A percentile compares a stretch with the other conserved stretches of the same genome.
Conservation (phyloP, 2,329 filamentous ascomycete species). For the Pseudogymnoascus sp. region DNA sequence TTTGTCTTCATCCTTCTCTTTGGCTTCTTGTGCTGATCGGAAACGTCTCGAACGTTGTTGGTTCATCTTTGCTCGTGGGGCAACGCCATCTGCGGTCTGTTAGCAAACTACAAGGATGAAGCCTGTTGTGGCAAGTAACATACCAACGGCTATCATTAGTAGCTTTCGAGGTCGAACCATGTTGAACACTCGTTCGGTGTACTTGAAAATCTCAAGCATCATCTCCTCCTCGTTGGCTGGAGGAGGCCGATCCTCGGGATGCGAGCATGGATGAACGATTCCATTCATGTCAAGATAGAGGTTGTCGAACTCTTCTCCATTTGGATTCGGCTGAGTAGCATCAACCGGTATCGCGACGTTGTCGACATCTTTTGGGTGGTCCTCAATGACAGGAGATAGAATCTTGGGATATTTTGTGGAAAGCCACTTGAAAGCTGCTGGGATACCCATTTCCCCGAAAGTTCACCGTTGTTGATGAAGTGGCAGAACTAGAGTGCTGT, state of each 20-base stretch:
- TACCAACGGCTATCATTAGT: constrained; percentile 94
- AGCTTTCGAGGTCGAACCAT: constrained; percentile 96
- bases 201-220: constrained; percentile 98
- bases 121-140: constrained; percentile 28
- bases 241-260: constrained; percentile 87
- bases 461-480: neutral
- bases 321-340: constrained; percentile 78
- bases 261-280: constrained; percentile 97
- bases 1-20: constrained; percentile 89
- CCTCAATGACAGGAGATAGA: constrained; percentile 83
- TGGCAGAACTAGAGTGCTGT: constrained; percentile 7
- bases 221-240: constrained; percentile 96
- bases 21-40: constrained; percentile 85
- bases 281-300: constrained; percentile 99
- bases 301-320: constrained; percentile 97
- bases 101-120: neutral
- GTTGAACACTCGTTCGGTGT: constrained; percentile 97
- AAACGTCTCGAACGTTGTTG: constrained; percentile 96
- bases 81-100: constrained; percentile 69
- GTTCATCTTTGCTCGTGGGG: constrained; percentile 98
- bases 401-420: constrained; percentile 98
- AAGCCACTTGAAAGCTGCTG: constrained; percentile 77
- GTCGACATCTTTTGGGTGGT: constrained; percentile 74
- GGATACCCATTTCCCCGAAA: constrained; percentile 70
- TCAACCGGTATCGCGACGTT: constrained; percentile 81